Evolutionary conservation across 2,329 filamentous ascomycete genomes (phyloP).

Genomic region (Xylaria hypoxylon): DNA sequence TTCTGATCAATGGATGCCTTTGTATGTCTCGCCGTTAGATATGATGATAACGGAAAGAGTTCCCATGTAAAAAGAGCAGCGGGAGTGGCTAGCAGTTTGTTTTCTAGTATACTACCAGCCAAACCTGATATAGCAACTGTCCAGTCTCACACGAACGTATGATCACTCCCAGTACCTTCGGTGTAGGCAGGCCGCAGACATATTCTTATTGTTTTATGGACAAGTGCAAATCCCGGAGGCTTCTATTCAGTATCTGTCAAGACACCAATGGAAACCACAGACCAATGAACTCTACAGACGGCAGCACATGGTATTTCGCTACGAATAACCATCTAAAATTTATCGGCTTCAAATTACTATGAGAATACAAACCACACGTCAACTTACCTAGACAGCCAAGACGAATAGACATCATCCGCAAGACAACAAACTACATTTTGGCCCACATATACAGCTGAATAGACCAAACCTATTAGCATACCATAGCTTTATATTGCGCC

Average conservation of each 20-base stretch:
- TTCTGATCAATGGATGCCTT: too few relatives aligned
- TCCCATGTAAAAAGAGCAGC: background rate
- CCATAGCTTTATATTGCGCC: background rate
- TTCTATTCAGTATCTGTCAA: background rate
- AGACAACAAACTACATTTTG: background rate
- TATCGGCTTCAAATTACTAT: background rate
- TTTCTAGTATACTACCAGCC: background rate
- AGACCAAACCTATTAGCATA: conserved; percentile 9
- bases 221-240: background rate
- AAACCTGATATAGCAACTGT: background rate
- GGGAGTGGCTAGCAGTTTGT: background rate
- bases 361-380: background rate
- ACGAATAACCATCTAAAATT: conserved; percentile 9
- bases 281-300: conserved; percentile 17
- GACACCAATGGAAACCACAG: background rate
- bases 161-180: background rate
- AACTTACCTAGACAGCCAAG: background rate
- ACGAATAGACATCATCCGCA: background rate
- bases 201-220: conserved; percentile 6
- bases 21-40: background rate
- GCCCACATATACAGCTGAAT: background rate
- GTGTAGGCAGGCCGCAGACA: too few relatives aligned
- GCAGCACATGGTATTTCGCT: conserved; percentile 18
- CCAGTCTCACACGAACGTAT: background rate
- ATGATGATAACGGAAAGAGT: background rate